Conservation (phyloP, 2,329 filamentous ascomycete genomes). For the Byssochlamys sp. region DNA sequence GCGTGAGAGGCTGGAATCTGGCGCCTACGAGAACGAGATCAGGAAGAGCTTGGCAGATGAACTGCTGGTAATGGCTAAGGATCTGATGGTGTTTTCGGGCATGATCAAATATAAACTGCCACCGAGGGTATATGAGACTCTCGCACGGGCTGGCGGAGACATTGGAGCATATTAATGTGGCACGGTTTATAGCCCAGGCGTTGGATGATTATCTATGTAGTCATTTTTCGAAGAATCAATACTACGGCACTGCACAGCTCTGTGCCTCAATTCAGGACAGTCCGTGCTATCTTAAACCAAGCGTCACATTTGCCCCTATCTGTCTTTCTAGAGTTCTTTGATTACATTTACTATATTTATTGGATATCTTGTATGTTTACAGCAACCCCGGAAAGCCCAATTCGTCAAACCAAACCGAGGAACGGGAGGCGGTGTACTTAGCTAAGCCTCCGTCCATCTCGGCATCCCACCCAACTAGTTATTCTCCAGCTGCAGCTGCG, state of each 20-base stretch:
- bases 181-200: background rate
- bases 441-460: background rate
- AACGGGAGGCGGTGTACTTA: background rate
- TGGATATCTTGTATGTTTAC: background rate
- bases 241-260: background rate
- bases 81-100: conserved; percentile 87
- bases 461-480: background rate
- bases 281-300: background rate
- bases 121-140: conserved; percentile 73
- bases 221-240: background rate
- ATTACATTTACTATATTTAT: background rate
- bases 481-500: background rate
- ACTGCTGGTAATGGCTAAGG: conserved; percentile 70
- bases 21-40: conserved; percentile 56
- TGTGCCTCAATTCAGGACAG: background rate
- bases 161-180: conserved; percentile 31
- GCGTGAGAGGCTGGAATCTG: conserved; percentile 58
- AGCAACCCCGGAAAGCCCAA: background rate
- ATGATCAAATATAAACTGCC: conserved; percentile 85
- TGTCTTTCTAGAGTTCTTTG: background rate
- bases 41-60: conserved; percentile 51
- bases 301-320: background rate
- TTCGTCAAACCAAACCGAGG: background rate
- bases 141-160: conserved; percentile 71
- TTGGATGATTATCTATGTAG: background rate